Base-by-base conservation (phyloP, 495 filamentous ascomycete species). In the Pseudevernia furfuracea region DNA sequence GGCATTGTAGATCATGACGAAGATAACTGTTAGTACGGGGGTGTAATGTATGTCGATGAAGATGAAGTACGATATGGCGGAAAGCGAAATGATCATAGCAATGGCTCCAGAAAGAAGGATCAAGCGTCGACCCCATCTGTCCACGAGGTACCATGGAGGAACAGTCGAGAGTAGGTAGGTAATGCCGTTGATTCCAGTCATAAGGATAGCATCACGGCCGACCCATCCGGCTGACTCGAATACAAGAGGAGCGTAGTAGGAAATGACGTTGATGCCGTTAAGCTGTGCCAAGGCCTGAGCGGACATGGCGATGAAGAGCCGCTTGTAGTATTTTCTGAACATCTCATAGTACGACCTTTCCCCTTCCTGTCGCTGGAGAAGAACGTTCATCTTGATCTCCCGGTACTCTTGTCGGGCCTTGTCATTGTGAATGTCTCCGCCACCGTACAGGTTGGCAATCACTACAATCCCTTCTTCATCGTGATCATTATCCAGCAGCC, bases 191-290 rank as follows among this genome's bases (percentile, higher is more conserved):
- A 98, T 89, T 57, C 95, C 95, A 15, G 95, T 96, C 95, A 97
- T 97, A 61, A 97, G 80, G 67, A 97, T 91, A 25, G 94, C 95
- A 59, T 88, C 81, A 38, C 92, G 90, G 49, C 94, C 94, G 46
- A 80, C 71, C 95, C 94, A 98, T 23, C 94, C 92, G 39, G 95
- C 94, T 34, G 90, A 90, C 75, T 97, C 93, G 71, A 98, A 98
- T 34, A 98, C 94, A 32, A 93, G 82, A 4, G 95, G 95, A 1
- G 95, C 93, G 69, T 98, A 98, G 78, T 98, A 98, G 23, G 94
- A 97, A 61, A 98, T 98, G 68, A 98, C 95, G 77, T 98, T 98
- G 76, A 98, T 98, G 55, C 94, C 94, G 76, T 97, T 98, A 30
- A 97, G 82, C 74, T 98, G 94, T 23, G 94, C 95, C 60, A 98